Percentiles rank a stretch among this genome's conserved stretches.
Conservation (phyloP, 202 grass and related monocot species). For the Schoenoplectus triqueter region DNA sequence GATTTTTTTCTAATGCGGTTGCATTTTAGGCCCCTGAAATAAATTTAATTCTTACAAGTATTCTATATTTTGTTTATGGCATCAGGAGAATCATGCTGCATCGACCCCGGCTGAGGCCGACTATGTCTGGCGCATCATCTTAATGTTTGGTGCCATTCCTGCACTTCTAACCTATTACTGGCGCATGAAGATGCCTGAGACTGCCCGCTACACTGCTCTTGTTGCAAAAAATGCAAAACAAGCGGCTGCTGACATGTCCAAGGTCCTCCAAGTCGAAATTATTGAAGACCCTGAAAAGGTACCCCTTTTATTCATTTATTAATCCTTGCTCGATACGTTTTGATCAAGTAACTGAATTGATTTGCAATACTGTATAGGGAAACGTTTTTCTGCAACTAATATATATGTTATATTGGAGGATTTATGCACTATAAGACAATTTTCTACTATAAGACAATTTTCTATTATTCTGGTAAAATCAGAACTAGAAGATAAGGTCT, state of each 20-base stretch:
- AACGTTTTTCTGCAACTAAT: neutral
- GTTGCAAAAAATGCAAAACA: constrained; percentile 70
- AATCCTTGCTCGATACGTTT: neutral
- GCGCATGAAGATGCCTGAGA: constrained; percentile 84
- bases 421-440: no score
- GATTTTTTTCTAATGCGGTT: neutral
- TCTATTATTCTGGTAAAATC: neutral
- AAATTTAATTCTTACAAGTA: neutral
- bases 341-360: neutral
- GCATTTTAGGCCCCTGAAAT: neutral
- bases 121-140: constrained; percentile 62
- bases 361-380: neutral
- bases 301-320: neutral
- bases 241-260: constrained; percentile 68
- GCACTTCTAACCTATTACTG: constrained; percentile 68
- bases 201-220: constrained; percentile 69
- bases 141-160: constrained; percentile 70
- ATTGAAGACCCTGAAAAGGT: constrained; percentile 41
- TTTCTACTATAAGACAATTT: no score
- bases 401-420: neutral
- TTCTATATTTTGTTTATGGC: neutral
- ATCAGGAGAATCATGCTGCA: constrained; percentile 39
- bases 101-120: constrained; percentile 55
- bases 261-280: constrained; percentile 62
- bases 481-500: neutral